These are phyloP conservation scores for Tephrocybe rancida DNA, from an alignment of 768 basidiomycete species.

Conservation along the genomic window DNA sequence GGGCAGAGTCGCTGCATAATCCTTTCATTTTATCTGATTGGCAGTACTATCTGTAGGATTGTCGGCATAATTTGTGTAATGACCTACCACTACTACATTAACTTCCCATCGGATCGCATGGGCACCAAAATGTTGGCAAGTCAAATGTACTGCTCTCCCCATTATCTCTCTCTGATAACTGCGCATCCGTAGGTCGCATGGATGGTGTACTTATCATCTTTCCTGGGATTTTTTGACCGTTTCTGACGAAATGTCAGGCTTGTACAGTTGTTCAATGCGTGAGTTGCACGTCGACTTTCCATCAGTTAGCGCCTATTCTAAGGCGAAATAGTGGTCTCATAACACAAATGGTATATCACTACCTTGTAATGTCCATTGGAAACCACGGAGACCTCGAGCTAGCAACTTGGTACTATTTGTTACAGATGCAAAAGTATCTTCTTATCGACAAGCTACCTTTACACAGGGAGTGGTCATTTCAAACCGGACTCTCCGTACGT, in stretches of 20 bases:
- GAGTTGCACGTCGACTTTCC: not conserved
- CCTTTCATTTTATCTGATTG: not conserved
- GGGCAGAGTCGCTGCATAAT: not conserved
- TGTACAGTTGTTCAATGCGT: conserved; percentile 2
- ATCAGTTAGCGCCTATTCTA: not conserved
- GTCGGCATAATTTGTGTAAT: conserved; percentile 3
- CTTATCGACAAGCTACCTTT: too few species aligned
- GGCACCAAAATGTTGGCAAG: conserved; percentile 5
- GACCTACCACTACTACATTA: conserved; percentile 5
- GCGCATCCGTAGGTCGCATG: conserved; percentile 5
- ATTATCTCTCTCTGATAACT: too few species aligned
- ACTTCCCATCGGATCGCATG: not conserved
- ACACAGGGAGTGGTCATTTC: not conserved
- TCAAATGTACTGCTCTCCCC: too few species aligned
- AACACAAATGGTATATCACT: conserved; percentile 1
- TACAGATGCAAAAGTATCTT: not conserved
- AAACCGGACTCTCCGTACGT: conserved; percentile 2
- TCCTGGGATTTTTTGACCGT: not conserved
- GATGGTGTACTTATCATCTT: not conserved
- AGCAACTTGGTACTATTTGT: not conserved
- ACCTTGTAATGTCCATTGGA: not conserved
- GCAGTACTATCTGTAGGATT: not conserved
- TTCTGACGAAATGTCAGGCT: not conserved
- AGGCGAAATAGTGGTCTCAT: not conserved
- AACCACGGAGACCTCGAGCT: not conserved